Base-by-base conservation (phyloP, 2,329 filamentous ascomycete genomes). In the Aspergillus fumigatiaffinis region DNA sequence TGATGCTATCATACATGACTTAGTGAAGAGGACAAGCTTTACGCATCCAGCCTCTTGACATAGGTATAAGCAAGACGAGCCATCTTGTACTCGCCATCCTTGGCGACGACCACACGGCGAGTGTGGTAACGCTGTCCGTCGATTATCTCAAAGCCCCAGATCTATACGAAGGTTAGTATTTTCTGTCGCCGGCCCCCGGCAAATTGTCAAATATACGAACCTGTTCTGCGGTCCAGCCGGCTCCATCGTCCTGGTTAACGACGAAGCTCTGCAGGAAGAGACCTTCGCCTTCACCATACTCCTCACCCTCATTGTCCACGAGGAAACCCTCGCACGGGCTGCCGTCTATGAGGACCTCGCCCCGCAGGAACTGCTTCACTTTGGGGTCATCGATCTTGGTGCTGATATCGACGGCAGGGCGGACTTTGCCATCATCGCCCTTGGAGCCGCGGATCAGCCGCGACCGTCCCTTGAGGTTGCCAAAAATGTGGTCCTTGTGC, bases 401-500 rank as follows among this genome's bases (percentile, higher is more conserved):
- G 59, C 71, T 60, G 52, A 77, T 52, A 3, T 76, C 68, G 28
- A 75, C 42, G 9, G 64, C 60, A 1, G 74, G 73, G 1, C 70
- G 68, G 25, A 72, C 66, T 62, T 73, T 75, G 35, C 68, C 70
- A 47, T 74, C 78, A 21, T 75, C 68, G 10, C 66, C 67, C 58
- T 74, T 66, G 10, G 61, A 61, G 10, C 65, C 70, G 20, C 70
- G 69, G 57, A 84, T 63, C 70, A 81, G 86, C 49, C 78, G 75
- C 47, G 81, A 84, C 59, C 80, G 80, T 56, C 88, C 90, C 52
- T 79, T 78, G 60, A 94, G 82, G 55, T 76, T 77, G 57, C 92
- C 92, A 72, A 95, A 96, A 63, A 96, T 83, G 80, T 86, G 87
- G 79, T 96, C 91, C 25, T 77, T 78, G 78, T 92, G 90, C 61